phyloP scores from a whole-genome alignment of 805 yeast genomes.

The Lipomyces mesembrius region DNA sequence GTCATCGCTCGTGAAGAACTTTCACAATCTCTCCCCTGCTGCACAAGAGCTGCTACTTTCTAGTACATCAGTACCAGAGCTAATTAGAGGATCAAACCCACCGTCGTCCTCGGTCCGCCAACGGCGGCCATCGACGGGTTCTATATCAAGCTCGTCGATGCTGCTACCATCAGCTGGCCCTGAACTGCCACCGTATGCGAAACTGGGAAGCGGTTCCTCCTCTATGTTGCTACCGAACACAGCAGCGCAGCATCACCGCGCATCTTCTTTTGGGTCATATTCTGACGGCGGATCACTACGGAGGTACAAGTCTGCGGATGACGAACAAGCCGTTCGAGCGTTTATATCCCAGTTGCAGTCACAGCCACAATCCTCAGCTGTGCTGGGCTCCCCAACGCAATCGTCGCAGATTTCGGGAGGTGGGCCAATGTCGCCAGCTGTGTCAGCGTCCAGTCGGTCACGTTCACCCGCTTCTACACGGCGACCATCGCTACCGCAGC shows the following conservation, averaged over 20 bases:
- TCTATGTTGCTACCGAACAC: conserved; percentile 2
- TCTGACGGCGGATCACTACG: conserved; percentile 26
- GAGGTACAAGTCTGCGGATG: conserved; percentile 34
- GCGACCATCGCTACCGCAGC: conserved; percentile 14
- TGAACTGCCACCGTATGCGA: conserved; percentile 29
- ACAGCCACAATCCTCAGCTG: conserved; percentile 15
- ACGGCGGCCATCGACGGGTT: conserved; percentile 24
- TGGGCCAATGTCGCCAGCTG: conserved; percentile 24
- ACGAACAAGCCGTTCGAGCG: conserved; percentile 13
- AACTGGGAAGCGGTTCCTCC: conserved; percentile 10
- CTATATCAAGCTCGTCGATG: conserved; percentile 24
- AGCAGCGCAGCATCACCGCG: conserved; percentile 20
- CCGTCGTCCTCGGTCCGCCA: conserved; percentile 2
- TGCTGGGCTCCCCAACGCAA: conserved; percentile 17
- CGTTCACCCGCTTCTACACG: conserved; percentile 20
- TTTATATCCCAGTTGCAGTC: conserved; percentile 2
- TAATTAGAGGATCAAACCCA: conserved; percentile 14
- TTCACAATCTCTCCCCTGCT: conserved; percentile 32
- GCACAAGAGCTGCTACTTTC: conserved; percentile 36
- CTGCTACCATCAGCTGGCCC: conserved; percentile 31
- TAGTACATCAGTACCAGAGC: conserved; percentile 28
- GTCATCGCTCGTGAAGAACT: conserved; percentile 31
- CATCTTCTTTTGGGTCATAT: conserved; percentile 24
- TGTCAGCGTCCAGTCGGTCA: conserved; percentile 14
- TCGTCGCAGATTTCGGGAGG: conserved; percentile 15